Base-by-base conservation (phyloP, 169 alveolate species). In the Eimeria nieschulzi region DNA sequence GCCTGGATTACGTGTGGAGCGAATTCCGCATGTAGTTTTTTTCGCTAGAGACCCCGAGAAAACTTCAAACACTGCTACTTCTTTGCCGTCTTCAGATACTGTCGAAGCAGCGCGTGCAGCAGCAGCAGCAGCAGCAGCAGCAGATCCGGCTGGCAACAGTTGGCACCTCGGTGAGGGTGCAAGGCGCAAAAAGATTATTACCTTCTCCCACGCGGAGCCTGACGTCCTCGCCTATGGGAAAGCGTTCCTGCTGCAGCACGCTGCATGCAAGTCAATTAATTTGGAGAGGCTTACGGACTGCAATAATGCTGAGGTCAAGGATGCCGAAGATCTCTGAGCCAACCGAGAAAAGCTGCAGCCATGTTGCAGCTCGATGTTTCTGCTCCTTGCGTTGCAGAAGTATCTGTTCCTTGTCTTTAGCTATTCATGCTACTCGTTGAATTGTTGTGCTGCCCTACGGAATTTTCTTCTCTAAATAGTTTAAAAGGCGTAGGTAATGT, bases 81-180 rank as follows among this genome's bases (percentile, higher is more conserved):
- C 68, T 12, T 19, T 59, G 68, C n/a, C 68, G 15, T 12, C 68
- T 19, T 59, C 68, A 12, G n/a, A 59, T 12, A 5, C 68, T 59
- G 75, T 17, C 46, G 75, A 66, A 25, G 75, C 75, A 25, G 15
- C 75, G 15, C 75, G 75, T 25, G 75, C n/a, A 9, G 75, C 46
- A 17, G 75, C 75, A 66, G 75, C n/a, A n/a, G 75, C 73, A 64
- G 73, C 21, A 66, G 39, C 21, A 66, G 21, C 75, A 66, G 75
- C 46, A 10, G 33, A 12, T n/a, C 1, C 13, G 13, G 26, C 13
- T n/a, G 26, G 33, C 75, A 66, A 5, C 75, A 66, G 1, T 25
- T 66, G 75, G 75, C 39, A n/a, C 39, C 39, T 66, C 13, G 75
- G 75, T 12, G 26, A 17, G 33, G 75, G 75, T 9, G 39, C 7